Evolutionary conservation across 345 rosid genomes (phyloP).

Genomic region (Brassica nigra): DNA sequence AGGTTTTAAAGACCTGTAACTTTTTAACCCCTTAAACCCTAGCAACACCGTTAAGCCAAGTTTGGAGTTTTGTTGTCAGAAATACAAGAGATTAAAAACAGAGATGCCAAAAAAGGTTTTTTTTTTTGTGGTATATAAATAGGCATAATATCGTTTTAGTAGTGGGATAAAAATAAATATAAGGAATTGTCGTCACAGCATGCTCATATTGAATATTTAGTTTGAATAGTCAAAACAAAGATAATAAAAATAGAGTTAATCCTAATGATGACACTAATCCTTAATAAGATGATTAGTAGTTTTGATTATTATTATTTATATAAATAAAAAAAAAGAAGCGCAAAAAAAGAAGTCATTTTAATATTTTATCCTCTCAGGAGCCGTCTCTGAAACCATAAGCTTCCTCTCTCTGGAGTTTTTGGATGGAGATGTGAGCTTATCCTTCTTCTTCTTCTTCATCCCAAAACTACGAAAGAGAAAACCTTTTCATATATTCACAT

Average conservation of each 20-base stretch:
- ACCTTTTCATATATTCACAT: conserved; percentile 17
- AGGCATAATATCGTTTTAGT: neutral
- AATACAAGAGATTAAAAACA: neutral
- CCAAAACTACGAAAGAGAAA: conserved; percentile 15
- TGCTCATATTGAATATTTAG: neutral
- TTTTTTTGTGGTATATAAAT: neutral
- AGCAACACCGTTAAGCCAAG: neutral
- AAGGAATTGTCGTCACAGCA: neutral
- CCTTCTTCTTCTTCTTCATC: conserved; percentile 17
- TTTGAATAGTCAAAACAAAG: neutral
- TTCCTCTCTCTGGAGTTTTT: conserved; percentile 14
- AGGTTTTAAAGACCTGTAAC: neutral
- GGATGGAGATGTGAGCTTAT: conserved; percentile 43
- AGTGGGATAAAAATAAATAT: neutral
- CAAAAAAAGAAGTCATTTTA: neutral
- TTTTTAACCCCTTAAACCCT: neutral
- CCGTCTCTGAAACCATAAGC: conserved; percentile 45
- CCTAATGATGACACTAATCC: neutral
- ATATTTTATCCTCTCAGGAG: conserved; percentile 22
- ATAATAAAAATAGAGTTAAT: neutral
- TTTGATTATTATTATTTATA: neutral
- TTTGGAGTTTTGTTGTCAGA: neutral
- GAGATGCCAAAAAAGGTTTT: neutral
- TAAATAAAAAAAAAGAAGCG: neutral
- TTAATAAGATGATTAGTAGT: neutral